These are phyloP conservation scores for Ogataea minuta DNA, from an alignment of 805 yeast species.

Conservation along the genomic window DNA sequence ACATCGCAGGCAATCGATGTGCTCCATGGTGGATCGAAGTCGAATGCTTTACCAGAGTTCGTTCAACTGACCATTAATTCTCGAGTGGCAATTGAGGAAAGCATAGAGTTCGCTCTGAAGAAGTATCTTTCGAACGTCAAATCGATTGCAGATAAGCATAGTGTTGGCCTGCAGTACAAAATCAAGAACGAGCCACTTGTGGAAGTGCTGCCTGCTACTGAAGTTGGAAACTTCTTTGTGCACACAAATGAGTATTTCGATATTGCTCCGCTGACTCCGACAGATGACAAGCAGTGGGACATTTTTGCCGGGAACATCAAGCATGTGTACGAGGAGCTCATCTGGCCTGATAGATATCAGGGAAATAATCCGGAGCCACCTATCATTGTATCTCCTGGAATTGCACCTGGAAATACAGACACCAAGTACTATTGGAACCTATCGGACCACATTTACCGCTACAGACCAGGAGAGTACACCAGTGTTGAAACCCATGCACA, in stretches of 20 bases:
- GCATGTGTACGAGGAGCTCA: slow-evolving; percentile 52
- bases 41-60: slow-evolving; percentile 71
- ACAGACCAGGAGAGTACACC: slow-evolving; percentile 42
- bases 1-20: slow-evolving; percentile 68
- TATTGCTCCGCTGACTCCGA: slow-evolving; percentile 42
- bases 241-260: slow-evolving; percentile 27
- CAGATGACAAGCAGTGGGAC: slow-evolving; percentile 37
- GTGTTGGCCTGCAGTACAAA: slow-evolving; percentile 42
- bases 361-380: slow-evolving; percentile 16
- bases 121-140: slow-evolving; percentile 37
- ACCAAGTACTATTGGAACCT: slow-evolving; percentile 58
- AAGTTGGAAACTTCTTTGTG: slow-evolving; percentile 44
- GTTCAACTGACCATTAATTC: slow-evolving; percentile 54
- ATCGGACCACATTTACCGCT: slow-evolving; percentile 54
- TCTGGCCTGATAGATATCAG: slow-evolving; percentile 30
- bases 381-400: slow-evolving; percentile 43
- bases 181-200: slow-evolving; percentile 30
- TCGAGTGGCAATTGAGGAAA: slow-evolving; percentile 57
- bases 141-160: slow-evolving; percentile 44
- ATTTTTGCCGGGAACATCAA: slow-evolving; percentile 51
- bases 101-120: slow-evolving; percentile 41
- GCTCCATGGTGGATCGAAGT: slow-evolving; percentile 65
- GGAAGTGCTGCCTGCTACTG: slow-evolving; percentile 27
- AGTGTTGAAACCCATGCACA: slow-evolving; percentile 41
- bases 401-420: slow-evolving; percentile 62